These are phyloP conservation scores for Pichia sp. DNA, from an alignment of 1,139 yeast species.

Conservation along the genomic window DNA sequence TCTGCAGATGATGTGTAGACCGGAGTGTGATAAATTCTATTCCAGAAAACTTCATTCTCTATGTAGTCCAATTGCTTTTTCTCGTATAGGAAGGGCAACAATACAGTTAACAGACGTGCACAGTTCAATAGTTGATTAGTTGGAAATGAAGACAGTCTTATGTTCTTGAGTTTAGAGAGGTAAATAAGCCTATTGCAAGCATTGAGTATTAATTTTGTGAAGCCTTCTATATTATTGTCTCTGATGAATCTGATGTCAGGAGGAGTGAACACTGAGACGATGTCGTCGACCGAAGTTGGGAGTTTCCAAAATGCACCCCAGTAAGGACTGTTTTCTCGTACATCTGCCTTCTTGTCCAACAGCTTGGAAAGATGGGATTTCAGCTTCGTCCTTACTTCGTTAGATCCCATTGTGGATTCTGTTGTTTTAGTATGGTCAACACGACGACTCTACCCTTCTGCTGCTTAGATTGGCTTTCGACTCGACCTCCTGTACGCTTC, in stretches of 20 bases:
- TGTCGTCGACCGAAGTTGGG: conserved; percentile 48
- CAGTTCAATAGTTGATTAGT: conserved; percentile 46
- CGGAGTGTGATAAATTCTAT: conserved; percentile 8
- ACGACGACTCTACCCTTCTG: background rate
- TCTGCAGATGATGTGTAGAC: conserved; percentile 4
- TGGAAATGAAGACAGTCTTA: conserved; percentile 17
- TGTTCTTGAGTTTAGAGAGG: conserved; percentile 20
- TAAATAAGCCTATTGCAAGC: conserved; percentile 36
- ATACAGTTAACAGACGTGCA: conserved; percentile 58
- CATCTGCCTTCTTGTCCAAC: conserved; percentile 49
- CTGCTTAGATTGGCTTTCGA: background rate
- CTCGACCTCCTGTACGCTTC: background rate
- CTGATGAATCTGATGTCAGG: conserved; percentile 59
- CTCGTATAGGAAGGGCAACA: conserved; percentile 69
- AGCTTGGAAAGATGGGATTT: conserved; percentile 61
- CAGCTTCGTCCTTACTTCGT: conserved; percentile 62
- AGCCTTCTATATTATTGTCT: conserved; percentile 51
- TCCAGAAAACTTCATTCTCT: conserved; percentile 45
- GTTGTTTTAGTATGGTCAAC: background rate
- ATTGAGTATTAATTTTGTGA: conserved; percentile 49
- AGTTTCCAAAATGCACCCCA: conserved; percentile 53
- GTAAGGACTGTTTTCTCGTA: conserved; percentile 45
- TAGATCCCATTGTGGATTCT: conserved; percentile 52
- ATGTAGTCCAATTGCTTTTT: conserved; percentile 36
- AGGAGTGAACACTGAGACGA: conserved; percentile 52